These are phyloP conservation scores for Euptelea pleiosperma DNA, from an alignment of 164 flowering plant genomes.

Conservation along the genomic window DNA sequence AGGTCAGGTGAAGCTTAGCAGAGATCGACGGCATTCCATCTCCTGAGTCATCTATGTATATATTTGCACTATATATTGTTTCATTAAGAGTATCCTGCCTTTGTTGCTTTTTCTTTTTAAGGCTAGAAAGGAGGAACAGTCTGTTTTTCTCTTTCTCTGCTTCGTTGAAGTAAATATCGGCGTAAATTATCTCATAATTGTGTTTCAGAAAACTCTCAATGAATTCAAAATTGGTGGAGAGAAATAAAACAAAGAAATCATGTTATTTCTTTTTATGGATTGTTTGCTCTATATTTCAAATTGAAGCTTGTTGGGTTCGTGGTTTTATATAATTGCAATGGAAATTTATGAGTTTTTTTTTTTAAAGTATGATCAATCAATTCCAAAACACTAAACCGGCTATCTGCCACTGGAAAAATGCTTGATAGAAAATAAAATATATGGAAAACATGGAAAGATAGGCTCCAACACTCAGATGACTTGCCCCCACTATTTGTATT, in stretches of 20 bases:
- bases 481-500: too few relatives aligned
- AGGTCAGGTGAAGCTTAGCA: slow-evolving; percentile 46
- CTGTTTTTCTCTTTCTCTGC: slow-evolving; percentile 1
- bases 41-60: slow-evolving; percentile 41
- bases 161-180: slow-evolving; percentile 8
- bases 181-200: slow-evolving; percentile 12
- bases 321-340: too few relatives aligned
- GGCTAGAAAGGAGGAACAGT: slow-evolving; percentile 15
- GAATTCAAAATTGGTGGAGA: slow-evolving; percentile 1
- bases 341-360: too few relatives aligned
- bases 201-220: not conserved
- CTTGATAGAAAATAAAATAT: too few relatives aligned
- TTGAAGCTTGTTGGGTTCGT: too few relatives aligned
- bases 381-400: not conserved
- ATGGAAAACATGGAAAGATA: too few relatives aligned
- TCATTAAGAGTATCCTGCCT: not conserved
- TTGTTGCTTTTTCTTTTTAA: slow-evolving; percentile 11
- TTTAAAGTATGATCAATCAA: slow-evolving; percentile 6
- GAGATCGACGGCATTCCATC: slow-evolving; percentile 76
- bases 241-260: not conserved
- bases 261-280: not conserved
- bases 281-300: too few relatives aligned
- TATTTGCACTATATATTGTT: not conserved
- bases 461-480: too few relatives aligned
- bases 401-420: too few relatives aligned